Percentiles rank a stretch among this genome's conserved stretches.
Evolutionary conservation across 2,329 filamentous ascomycete genomes (phyloP).

Genomic region (Alternaria ethzedia): DNA sequence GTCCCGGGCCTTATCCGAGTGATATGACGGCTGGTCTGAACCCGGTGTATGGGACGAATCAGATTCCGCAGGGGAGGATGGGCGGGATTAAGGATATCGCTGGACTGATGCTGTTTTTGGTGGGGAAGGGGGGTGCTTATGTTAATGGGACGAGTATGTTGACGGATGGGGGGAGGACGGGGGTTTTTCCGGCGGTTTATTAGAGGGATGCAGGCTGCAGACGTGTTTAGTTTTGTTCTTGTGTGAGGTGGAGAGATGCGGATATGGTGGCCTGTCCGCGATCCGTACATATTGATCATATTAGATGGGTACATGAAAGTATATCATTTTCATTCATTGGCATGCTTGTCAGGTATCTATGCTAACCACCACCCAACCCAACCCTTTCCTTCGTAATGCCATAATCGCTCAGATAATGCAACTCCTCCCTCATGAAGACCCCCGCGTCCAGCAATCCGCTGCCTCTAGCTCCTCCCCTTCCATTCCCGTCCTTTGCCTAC

Average conservation of each 20-base stretch:
- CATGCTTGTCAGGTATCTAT: background rate
- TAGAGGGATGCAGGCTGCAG: constrained; percentile 12
- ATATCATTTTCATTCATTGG: background rate
- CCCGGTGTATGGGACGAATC: constrained; percentile 39
- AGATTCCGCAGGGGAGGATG: constrained; percentile 50
- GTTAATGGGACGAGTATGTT: constrained; percentile 61
- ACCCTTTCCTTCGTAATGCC: background rate
- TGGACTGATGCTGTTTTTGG: constrained; percentile 58
- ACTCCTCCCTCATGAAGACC: background rate
- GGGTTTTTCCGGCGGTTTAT: constrained; percentile 44
- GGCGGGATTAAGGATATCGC: constrained; percentile 56
- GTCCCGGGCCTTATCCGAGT: constrained; percentile 53
- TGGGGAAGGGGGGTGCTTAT: constrained; percentile 59
- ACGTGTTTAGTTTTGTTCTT: too few relatives aligned
- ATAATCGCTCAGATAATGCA: background rate
- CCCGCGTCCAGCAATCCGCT: background rate
- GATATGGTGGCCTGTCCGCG: too few relatives aligned
- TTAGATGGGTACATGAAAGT: background rate
- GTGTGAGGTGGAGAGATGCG: too few relatives aligned
- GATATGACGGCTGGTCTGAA: constrained; percentile 50
- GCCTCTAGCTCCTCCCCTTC: background rate
- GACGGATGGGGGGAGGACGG: constrained; percentile 53
- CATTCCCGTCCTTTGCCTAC: background rate
- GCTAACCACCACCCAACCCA: background rate
- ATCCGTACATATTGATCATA: too few relatives aligned